Conservation (phyloP, 23 red algal species). For the Gracilariopsis chorda region DNA sequence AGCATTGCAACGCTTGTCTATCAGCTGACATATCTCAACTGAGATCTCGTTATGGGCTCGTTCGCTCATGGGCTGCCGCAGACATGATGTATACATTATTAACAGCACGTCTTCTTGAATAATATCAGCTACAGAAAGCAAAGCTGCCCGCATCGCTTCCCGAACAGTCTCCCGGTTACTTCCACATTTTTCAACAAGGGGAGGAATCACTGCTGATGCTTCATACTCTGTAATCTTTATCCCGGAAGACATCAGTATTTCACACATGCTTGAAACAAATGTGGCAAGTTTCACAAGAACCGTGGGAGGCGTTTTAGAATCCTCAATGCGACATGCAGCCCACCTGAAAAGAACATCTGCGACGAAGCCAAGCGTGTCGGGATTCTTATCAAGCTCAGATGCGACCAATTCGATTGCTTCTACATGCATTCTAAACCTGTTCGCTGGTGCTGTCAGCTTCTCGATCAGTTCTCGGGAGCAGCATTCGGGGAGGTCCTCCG, state of each 20-base stretch:
- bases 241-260: slow-evolving; percentile 68
- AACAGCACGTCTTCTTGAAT: slow-evolving; percentile 47
- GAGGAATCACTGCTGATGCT: slow-evolving; percentile 61
- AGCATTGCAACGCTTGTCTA: slow-evolving; percentile 61
- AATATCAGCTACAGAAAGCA: slow-evolving; percentile 56
- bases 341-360: slow-evolving; percentile 68
- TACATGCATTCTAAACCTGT: slow-evolving; percentile 68
- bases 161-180: slow-evolving; percentile 50
- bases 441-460: slow-evolving; percentile 65
- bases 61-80: slow-evolving; percentile 36
- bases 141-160: slow-evolving; percentile 16
- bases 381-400: slow-evolving; percentile 28
- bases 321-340: slow-evolving; percentile 64
- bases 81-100: slow-evolving; percentile 32
- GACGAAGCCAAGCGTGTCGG: slow-evolving; percentile 25
- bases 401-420: slow-evolving; percentile 59
- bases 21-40: slow-evolving; percentile 47
- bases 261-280: slow-evolving; percentile 63
- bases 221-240: slow-evolving; percentile 66
- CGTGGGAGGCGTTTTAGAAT: slow-evolving; percentile 66
- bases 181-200: slow-evolving; percentile 47
- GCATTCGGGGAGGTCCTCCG: slow-evolving; percentile 58
- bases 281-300: slow-evolving; percentile 44
- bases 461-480: slow-evolving; percentile 24
- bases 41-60: slow-evolving; percentile 26